Percentiles rank a stretch among this genome's conserved stretches.
Conservation (phyloP, 2,329 filamentous ascomycete species). For the Sporothrix mexicana region DNA sequence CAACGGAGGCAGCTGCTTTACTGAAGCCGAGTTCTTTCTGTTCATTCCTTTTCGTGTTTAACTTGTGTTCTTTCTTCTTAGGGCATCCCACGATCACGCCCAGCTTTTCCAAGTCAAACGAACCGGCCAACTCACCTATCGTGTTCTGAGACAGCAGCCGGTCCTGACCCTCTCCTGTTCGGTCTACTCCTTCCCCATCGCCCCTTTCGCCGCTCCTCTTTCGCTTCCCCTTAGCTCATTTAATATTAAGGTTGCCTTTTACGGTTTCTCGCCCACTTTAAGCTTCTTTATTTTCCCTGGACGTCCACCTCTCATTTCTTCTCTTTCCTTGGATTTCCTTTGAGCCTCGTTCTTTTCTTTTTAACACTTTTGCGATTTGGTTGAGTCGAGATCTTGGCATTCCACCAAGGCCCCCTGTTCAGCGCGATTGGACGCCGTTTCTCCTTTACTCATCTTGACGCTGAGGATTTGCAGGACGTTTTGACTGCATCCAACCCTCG, state of each 20-base stretch:
- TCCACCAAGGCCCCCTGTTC: constrained; percentile 12
- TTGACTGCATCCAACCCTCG: neutral
- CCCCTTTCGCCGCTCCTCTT: constrained; percentile 22
- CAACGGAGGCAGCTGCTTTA: constrained; percentile 8
- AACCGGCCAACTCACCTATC: neutral
- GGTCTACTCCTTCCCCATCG: constrained; percentile 2
- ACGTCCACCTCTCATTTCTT: neutral
- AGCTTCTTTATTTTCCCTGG: constrained; percentile 27
- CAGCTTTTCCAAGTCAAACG: neutral
- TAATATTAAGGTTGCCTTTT: constrained; percentile 25
- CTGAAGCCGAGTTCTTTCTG: too few species aligned
- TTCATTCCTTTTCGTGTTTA: neutral
- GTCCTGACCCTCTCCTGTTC: constrained; percentile 3
- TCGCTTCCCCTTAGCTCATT: constrained; percentile 23
- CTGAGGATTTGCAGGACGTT: neutral
- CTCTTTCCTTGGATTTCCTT: neutral
- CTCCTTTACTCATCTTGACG: constrained; percentile 4
- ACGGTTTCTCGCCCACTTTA: neutral
- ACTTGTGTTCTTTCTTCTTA: neutral
- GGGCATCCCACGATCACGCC: neutral
- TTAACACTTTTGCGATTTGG: neutral
- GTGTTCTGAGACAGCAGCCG: constrained; percentile 24
- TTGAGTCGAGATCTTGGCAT: neutral
- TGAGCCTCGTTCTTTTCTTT: neutral
- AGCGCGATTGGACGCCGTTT: neutral